Evolutionary conservation across 1,284 basidiomycete genomes (phyloP).

Genomic region (Amylostereum areolatum): DNA sequence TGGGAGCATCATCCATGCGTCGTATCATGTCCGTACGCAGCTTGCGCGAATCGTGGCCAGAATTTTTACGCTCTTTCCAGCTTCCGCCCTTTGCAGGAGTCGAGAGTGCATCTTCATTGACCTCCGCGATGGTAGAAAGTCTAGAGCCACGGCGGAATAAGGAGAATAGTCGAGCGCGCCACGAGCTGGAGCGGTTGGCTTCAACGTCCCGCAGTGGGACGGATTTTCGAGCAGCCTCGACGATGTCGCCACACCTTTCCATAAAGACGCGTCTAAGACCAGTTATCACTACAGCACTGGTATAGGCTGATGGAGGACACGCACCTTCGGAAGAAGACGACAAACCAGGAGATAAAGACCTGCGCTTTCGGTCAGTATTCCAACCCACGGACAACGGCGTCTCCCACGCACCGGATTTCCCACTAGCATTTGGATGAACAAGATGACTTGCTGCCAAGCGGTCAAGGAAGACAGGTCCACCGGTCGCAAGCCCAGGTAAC

Average conservation of each 20-base stretch:
- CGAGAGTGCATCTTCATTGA: slow-evolving; percentile 6
- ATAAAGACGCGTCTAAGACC: slow-evolving; percentile 12
- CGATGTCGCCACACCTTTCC: slow-evolving; percentile 11
- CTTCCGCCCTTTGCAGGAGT: background rate
- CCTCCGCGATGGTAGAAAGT: slow-evolving; percentile 1
- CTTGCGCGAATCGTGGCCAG: slow-evolving; percentile 19
- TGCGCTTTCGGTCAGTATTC: slow-evolving; percentile 8
- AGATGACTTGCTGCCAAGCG: slow-evolving; percentile 67
- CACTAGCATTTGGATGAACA: slow-evolving; percentile 69
- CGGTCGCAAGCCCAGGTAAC: slow-evolving; percentile 71
- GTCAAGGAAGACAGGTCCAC: slow-evolving; percentile 72
- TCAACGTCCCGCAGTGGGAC: background rate
- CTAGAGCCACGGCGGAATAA: slow-evolving; percentile 1
- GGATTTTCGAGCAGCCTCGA: slow-evolving; percentile 9
- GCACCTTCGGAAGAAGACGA: slow-evolving; percentile 25
- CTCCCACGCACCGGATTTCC: slow-evolving; percentile 58
- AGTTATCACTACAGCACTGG: background rate
- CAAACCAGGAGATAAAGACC: slow-evolving; percentile 28
- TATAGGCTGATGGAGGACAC: background rate
- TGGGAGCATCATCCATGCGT: slow-evolving; percentile 72
- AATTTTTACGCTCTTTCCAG: slow-evolving; percentile 11
- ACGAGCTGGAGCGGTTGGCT: background rate
- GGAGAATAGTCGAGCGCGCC: slow-evolving; percentile 1
- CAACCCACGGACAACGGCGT: background rate
- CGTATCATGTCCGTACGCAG: slow-evolving; percentile 84